Conservation (phyloP, 2,329 filamentous ascomycete genomes). For the Cucurbitaria berberidis region DNA sequence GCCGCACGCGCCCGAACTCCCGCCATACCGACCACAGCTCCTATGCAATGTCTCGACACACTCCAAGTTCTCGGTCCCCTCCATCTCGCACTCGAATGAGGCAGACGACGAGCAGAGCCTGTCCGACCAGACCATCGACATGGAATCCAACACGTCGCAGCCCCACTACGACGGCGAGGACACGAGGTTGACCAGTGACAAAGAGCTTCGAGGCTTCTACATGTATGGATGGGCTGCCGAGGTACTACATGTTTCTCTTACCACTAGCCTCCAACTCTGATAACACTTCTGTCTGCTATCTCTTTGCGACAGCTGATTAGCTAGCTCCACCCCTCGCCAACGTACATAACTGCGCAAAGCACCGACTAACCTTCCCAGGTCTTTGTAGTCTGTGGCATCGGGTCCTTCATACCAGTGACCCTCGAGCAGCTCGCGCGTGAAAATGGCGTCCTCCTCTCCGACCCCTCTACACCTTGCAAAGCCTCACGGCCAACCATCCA, state of each 20-base stretch:
- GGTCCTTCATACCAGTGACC: constrained; percentile 90
- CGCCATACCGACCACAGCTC: constrained; percentile 31
- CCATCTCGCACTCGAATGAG: constrained; percentile 49
- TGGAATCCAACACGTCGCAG: constrained; percentile 39
- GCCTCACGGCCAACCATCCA: constrained; percentile 62
- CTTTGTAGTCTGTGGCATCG: constrained; percentile 88
- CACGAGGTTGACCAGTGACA: constrained; percentile 81
- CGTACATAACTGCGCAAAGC: neutral
- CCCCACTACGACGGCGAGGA: constrained; percentile 82
- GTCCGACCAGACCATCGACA: constrained; percentile 37
- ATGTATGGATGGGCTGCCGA: constrained; percentile 95
- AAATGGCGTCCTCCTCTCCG: constrained; percentile 83
- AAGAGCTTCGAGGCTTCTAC: constrained; percentile 94
- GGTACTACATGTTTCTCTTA: constrained; percentile 31
- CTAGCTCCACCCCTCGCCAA: neutral
- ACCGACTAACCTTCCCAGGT: constrained; percentile 55
- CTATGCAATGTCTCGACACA: constrained; percentile 39
- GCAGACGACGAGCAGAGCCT: constrained; percentile 53
- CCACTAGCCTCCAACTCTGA: neutral
- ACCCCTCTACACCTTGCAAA: constrained; percentile 76
- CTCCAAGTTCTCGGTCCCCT: constrained; percentile 44
- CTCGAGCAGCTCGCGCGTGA: constrained; percentile 92
- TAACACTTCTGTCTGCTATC: neutral
- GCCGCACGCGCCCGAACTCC: constrained; percentile 34
- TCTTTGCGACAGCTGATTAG: neutral